Base-by-base conservation (phyloP, 2,329 filamentous ascomycete species). In the Exophiala sideris region DNA sequence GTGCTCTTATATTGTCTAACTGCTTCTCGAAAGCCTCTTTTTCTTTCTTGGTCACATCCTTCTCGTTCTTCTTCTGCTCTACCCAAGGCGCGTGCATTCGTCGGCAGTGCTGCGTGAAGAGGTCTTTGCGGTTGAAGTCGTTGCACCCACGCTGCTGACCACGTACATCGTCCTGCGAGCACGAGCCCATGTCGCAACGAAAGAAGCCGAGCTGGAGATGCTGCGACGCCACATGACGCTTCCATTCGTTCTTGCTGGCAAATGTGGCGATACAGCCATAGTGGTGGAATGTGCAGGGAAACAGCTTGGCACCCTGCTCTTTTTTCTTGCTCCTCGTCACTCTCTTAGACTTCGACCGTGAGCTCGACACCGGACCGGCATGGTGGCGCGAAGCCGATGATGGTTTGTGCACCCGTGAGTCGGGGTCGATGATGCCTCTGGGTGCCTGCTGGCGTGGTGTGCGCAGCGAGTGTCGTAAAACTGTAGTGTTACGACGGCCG, bases 241-340 rank as follows among this genome's bases (percentile, higher is more conserved):
- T 96, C 92, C 92, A 96, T 69, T 96, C 91, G 67, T 96, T 96
- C 73, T 95, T 96, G 62, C 80, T 85, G 2, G 81, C 79, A 66
- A 96, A 96, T 0, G 79, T 84, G 2, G 84, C 82, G 1, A 58
- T 61, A 72, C 92, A 97, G 33, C 87, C 88, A 52, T 91, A 94
- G 51, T 82, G 85, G 29, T 81, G 76, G 68, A 96, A 91, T 52
- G 89, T 84, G 69, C 92, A 97, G 20, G 79, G 76, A 65, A 92
- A 94, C 0, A 82, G 79, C 46, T 60, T 60, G 44, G 48, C 14
- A 12, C 24, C 45, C 5, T 41, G 39, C 24, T 45, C 42, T 5
- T 14, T 16, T 16, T 52, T 54, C 16, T 53, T 47, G 12, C 32
- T 29, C 7, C 5, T 14, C n/a, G 45, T 41, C 16, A 34, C 36